A percentile compares a stretch with the other conserved stretches of the same genome.
phyloP scores from a whole-genome alignment of 2,329 filamentous ascomycete genomes.

The Pestalotiopsis sp. region DNA sequence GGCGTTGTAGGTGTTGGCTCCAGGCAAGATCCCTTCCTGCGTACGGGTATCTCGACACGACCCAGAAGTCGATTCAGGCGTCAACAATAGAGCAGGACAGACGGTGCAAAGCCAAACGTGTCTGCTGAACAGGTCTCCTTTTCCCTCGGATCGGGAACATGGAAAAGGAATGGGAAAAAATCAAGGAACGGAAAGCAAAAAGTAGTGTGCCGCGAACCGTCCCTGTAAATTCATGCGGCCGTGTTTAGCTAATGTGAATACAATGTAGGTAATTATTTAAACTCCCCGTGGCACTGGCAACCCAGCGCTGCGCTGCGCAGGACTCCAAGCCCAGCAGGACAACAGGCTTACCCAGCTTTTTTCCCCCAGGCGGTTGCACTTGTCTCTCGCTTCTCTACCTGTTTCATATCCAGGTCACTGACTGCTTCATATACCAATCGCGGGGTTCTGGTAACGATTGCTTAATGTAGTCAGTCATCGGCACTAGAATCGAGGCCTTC shows the following conservation, averaged over 20 bases:
- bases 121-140: no score
- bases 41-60: neutral
- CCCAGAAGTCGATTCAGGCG: neutral
- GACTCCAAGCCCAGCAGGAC: no score
- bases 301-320: no score
- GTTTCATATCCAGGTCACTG: neutral
- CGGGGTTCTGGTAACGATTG: neutral
- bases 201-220: neutral
- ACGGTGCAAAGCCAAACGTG: neutral
- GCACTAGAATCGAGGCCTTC: neutral
- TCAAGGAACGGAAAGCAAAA: neutral
- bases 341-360: no score
- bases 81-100: neutral
- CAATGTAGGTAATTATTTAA: neutral
- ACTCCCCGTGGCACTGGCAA: no score
- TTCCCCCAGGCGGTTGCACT: neutral
- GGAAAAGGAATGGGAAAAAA: neutral
- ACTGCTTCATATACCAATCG: neutral
- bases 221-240: neutral
- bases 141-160: neutral
- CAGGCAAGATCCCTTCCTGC: slow-evolving; percentile 10
- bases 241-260: neutral
- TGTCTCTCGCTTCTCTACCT: neutral
- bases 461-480: neutral
- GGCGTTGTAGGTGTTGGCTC: neutral